Conservation (phyloP, 441 rosid genomes). For the Adansonia gregorii region DNA sequence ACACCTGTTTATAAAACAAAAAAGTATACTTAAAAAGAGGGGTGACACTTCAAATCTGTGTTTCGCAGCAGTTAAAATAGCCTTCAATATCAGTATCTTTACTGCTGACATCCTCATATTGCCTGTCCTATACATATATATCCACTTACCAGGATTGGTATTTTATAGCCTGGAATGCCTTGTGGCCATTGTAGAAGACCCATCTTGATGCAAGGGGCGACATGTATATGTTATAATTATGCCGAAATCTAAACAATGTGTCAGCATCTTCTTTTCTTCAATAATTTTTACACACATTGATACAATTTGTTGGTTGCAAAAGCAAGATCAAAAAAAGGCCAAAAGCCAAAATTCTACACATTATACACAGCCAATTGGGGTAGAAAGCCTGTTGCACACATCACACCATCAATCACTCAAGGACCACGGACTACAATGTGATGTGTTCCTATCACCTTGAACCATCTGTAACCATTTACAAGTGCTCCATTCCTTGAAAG, state of each 20-base stretch:
- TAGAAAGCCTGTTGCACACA: neutral
- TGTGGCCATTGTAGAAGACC: neutral
- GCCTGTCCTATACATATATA: no score
- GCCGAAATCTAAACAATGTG: neutral
- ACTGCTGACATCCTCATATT: no score
- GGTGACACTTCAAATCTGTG: no score
- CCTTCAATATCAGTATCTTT: no score
- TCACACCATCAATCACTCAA: neutral
- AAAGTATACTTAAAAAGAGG: no score
- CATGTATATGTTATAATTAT: neutral
- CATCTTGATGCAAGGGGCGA: neutral
- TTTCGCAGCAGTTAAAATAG: no score
- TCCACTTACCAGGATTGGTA: no score
- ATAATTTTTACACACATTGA: constrained; percentile 18
- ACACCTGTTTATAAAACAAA: no score
- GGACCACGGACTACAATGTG: neutral
- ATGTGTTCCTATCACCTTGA: neutral
- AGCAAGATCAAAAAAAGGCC: constrained; percentile 2
- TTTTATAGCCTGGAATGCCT: neutral
- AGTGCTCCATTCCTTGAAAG: neutral
- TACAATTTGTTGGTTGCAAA: constrained; percentile 16
- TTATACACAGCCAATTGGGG: constrained; percentile 20
- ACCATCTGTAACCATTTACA: constrained; percentile 24
- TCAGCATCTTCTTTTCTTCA: neutral
- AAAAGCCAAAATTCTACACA: constrained; percentile 18